These are phyloP conservation scores for Silene uniflora DNA, from an alignment of 148 eudicot genomes.

Conservation along the genomic window DNA sequence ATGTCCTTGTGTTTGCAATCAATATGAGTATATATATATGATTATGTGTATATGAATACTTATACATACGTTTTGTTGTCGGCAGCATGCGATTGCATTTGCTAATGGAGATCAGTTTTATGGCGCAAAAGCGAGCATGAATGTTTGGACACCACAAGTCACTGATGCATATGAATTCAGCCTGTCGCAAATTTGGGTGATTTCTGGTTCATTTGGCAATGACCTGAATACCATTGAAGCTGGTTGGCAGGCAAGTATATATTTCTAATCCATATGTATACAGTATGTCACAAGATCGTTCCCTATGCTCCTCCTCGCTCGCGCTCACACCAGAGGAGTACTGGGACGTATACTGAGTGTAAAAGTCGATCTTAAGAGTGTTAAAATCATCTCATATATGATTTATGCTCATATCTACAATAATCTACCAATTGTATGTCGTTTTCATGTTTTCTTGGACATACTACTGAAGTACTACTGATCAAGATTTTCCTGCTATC, in stretches of 20 bases:
- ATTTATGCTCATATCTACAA: not conserved
- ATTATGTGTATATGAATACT: not conserved
- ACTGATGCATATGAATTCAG: constrained; percentile 79
- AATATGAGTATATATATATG: no score
- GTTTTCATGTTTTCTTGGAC: no score
- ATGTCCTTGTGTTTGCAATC: no score
- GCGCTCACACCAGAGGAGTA: not conserved
- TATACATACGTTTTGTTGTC: not conserved
- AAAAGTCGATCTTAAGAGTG: not conserved
- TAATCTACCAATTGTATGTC: not conserved
- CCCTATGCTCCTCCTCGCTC: not conserved
- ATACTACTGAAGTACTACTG: no score
- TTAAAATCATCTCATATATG: no score
- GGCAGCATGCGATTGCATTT: constrained; percentile 92
- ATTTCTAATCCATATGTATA: not conserved
- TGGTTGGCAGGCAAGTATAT: constrained; percentile 89
- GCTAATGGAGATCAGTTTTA: constrained; percentile 80
- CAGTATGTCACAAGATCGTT: not conserved
- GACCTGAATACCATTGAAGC: constrained; percentile 99
- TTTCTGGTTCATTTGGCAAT: constrained; percentile 84
- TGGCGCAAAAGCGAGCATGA: constrained; percentile 94
- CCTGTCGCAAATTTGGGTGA: constrained; percentile 91
- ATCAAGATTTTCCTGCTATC: constrained; percentile 12
- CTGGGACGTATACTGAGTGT: not conserved
- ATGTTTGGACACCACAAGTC: constrained; percentile 89